phyloP scores from a whole-genome alignment of 2,329 filamentous ascomycete species.

The Pestalotiopsis sp. region DNA sequence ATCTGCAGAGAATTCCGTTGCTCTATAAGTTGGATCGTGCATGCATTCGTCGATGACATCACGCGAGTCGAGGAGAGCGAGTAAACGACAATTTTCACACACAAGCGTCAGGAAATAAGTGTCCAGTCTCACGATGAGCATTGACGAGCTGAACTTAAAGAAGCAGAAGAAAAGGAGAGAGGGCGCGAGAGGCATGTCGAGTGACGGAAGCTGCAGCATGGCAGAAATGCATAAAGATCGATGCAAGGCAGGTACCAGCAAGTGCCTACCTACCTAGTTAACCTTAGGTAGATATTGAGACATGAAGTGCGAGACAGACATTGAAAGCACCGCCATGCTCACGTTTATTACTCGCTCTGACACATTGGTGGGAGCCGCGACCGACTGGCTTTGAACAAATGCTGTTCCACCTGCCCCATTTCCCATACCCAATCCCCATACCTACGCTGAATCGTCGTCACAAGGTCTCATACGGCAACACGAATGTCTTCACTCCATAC shows the following conservation, averaged over 20 bases:
- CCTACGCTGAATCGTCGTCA: not conserved
- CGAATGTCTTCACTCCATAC: not conserved
- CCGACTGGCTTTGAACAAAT: not conserved
- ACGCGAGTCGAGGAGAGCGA: not conserved
- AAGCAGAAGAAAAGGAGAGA: not conserved
- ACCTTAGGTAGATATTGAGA: not conserved
- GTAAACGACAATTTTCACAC: not conserved
- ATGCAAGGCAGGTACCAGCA: not conserved
- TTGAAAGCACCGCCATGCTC: conserved; percentile 22
- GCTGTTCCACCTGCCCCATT: not conserved
- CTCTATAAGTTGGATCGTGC: not conserved
- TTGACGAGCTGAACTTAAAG: not conserved
- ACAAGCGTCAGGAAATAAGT: not conserved
- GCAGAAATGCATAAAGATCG: not conserved
- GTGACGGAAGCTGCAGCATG: not conserved
- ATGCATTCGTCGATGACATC: not conserved
- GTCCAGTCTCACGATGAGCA: not conserved
- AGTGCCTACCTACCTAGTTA: not conserved
- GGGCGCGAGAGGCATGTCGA: not conserved
- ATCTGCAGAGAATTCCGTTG: too few relatives aligned
- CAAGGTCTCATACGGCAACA: not conserved
- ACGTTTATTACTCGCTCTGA: not conserved
- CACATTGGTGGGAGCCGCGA: not conserved
- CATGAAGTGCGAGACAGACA: not conserved
- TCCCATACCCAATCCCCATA: not conserved